Evolutionary conservation across 768 basidiomycete genomes (phyloP).

Genomic region (Terana coerulea): DNA sequence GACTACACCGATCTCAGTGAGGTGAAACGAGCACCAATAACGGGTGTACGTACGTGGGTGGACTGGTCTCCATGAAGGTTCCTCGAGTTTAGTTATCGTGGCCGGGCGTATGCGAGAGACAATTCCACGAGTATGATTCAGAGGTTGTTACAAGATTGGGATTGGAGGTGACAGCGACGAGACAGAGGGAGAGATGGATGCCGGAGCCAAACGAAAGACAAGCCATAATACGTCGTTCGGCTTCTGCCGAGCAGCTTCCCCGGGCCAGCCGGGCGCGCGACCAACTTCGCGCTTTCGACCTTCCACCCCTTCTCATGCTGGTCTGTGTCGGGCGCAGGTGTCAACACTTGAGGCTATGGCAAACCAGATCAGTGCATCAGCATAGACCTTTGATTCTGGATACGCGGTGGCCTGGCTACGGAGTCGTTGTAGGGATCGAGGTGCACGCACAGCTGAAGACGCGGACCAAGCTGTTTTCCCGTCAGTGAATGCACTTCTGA

Average conservation of each 20-base stretch:
- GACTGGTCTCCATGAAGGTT: slow-evolving; percentile 2
- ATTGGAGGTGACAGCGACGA: not conserved
- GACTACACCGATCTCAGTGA: slow-evolving; percentile 38
- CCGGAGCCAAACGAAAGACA: not conserved
- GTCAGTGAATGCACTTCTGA: slow-evolving; percentile 30
- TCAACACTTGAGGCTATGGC: not conserved
- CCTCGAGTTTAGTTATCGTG: not conserved
- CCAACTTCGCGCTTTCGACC: not conserved
- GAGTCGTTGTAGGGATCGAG: slow-evolving; percentile 89
- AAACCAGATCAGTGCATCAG: slow-evolving; percentile 12
- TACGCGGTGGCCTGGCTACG: slow-evolving; percentile 77
- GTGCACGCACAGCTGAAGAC: slow-evolving; percentile 94
- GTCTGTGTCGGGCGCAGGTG: not conserved
- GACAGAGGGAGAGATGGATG: not conserved
- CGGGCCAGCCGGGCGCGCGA: not conserved
- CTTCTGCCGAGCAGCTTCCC: slow-evolving; percentile 6
- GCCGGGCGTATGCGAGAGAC: too few species aligned
- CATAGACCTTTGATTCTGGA: slow-evolving; percentile 7
- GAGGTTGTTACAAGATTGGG: too few species aligned
- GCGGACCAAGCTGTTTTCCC: slow-evolving; percentile 83
- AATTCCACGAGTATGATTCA: not conserved
- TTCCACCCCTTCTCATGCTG: slow-evolving; percentile 7
- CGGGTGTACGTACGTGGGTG: slow-evolving; percentile 3
- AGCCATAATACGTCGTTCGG: slow-evolving; percentile 6
- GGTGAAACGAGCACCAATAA: not conserved